phyloP scores from a whole-genome alignment of 768 basidiomycete species.

The Omphalotus guepiniiformis region DNA sequence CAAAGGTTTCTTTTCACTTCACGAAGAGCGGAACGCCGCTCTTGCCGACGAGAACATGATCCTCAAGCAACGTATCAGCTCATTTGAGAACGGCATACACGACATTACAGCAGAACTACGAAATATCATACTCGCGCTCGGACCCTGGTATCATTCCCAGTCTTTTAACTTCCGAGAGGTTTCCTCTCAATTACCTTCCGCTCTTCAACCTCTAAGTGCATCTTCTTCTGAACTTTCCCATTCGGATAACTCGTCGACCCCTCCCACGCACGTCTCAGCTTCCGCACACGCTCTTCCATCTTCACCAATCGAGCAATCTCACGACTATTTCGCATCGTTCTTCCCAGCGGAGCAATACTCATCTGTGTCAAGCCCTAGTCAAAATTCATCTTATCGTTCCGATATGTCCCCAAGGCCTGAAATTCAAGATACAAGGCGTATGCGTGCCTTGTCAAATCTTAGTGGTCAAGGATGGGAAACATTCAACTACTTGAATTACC shows the following conservation, averaged over 20 bases:
- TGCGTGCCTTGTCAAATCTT: neutral
- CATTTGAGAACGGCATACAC: conserved; percentile 52
- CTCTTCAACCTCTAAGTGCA: conserved; percentile 18
- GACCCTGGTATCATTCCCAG: conserved; percentile 48
- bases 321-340: neutral
- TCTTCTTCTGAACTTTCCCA: conserved; percentile 11
- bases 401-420: neutral
- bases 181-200: conserved; percentile 21
- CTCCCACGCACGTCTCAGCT: conserved; percentile 11
- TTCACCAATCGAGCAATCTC: neutral
- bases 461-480: conserved; percentile 9
- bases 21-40: conserved; percentile 32
- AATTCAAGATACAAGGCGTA: neutral
- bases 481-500: conserved; percentile 6
- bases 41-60: conserved; percentile 62
- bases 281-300: conserved; percentile 19
- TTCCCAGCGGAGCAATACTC: neutral
- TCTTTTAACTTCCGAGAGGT: conserved; percentile 17
- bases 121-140: conserved; percentile 51
- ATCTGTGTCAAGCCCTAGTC: neutral
- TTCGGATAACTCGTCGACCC: conserved; percentile 1
- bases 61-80: conserved; percentile 54
- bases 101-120: conserved; percentile 54
- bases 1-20: conserved; percentile 52
- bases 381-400: neutral